Conservation (phyloP, 257 asterid species). For the Verbascum thapsus region DNA sequence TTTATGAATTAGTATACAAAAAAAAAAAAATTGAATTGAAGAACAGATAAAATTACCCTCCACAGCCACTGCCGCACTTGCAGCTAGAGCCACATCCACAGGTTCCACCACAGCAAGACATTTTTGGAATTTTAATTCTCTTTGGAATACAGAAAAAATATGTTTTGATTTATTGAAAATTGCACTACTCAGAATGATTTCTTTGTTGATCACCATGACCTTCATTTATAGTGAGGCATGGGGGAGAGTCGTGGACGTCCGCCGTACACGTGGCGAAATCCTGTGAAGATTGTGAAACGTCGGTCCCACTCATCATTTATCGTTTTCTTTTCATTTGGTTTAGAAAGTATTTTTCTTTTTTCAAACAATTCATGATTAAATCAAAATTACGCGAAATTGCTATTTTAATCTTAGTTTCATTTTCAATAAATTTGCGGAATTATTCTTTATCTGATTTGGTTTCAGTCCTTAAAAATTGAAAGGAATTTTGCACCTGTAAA, state of each 20-base stretch:
- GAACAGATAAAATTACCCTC: constrained; percentile 61
- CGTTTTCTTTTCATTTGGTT: too few species aligned
- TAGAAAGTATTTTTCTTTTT: too few species aligned
- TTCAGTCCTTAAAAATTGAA: too few species aligned
- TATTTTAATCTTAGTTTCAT: too few species aligned
- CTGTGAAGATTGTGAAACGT: background rate
- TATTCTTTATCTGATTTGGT: too few species aligned
- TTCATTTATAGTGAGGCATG: constrained; percentile 40
- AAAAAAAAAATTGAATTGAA: background rate
- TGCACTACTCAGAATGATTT: background rate
- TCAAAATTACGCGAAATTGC: too few species aligned
- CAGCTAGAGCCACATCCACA: constrained; percentile 72
- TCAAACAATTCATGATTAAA: too few species aligned
- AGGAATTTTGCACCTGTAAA: too few species aligned
- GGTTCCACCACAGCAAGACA: constrained; percentile 81
- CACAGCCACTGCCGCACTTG: constrained; percentile 70
- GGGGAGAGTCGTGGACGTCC: constrained; percentile 5
- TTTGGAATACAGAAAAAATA: background rate
- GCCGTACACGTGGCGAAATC: constrained; percentile 61
- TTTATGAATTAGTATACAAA: background rate
- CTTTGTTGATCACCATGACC: background rate
- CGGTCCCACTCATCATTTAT: too few species aligned
- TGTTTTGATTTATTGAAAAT: background rate
- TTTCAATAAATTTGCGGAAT: too few species aligned
- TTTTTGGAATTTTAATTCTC: constrained; percentile 3